Evolutionary conservation across 139 green algal genomes (phyloP).

Genomic region (Mychonastes homosphaera): DNA sequence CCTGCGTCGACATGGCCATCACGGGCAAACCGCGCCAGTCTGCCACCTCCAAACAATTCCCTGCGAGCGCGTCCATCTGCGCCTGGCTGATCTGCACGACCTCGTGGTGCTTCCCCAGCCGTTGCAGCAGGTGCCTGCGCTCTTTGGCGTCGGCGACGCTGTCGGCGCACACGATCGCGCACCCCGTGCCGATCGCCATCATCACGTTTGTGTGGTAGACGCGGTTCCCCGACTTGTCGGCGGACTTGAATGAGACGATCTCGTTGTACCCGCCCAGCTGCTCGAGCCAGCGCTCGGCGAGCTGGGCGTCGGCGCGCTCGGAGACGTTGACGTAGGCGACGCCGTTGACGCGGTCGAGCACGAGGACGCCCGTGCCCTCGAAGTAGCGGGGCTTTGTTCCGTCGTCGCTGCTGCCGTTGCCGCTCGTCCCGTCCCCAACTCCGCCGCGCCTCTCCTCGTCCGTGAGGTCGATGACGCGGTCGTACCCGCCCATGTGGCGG

Average conservation of each 20-base stretch:
- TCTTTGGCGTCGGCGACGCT: constrained; percentile 57
- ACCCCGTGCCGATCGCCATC: constrained; percentile 82
- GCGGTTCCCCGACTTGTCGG: constrained; percentile 27
- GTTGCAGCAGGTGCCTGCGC: constrained; percentile 49
- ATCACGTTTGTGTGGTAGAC: constrained; percentile 98
- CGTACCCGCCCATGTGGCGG: constrained; percentile 42
- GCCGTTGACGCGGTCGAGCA: constrained; percentile 80
- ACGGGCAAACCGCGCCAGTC: constrained; percentile 68
- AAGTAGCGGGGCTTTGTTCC: constrained; percentile 25
- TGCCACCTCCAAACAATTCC: constrained; percentile 88
- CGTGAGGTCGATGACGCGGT: constrained; percentile 50
- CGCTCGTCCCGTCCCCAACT: neutral
- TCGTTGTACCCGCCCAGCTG: constrained; percentile 56
- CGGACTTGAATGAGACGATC: constrained; percentile 54
- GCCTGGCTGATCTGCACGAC: constrained; percentile 77
- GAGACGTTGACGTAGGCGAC: constrained; percentile 79
- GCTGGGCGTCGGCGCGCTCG: constrained; percentile 60
- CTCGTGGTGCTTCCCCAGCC: constrained; percentile 43
- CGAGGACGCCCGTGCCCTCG: constrained; percentile 75
- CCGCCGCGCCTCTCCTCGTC: constrained; percentile 29
- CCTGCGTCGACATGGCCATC: constrained; percentile 73
- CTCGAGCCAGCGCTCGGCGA: constrained; percentile 52
- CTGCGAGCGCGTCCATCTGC: constrained; percentile 83
- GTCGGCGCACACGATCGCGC: constrained; percentile 85
- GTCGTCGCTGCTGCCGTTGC: neutral